Base-by-base conservation (phyloP, 192 early-diverging fungal genomes). In the Umbelopsis sp. region DNA sequence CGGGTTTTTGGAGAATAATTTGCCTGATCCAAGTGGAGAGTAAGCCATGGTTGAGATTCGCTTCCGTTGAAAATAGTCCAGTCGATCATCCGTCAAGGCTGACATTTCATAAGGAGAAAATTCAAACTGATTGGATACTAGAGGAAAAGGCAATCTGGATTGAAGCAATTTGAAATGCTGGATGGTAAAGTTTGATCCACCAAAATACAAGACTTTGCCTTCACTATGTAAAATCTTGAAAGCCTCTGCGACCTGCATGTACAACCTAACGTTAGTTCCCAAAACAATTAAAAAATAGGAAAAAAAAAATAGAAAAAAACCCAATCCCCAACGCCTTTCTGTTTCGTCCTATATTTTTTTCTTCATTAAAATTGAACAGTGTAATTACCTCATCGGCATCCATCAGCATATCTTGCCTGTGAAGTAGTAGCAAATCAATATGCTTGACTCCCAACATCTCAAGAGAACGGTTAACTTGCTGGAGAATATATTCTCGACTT, bases 391-490 rank as follows among this genome's bases (percentile, higher is more conserved):
- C 70, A 41, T 71, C 70, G 4, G 70, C 70, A 59, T 71, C 70
- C 70, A 71, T 71, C 2, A 71, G 53, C 49, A 71, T 56, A 43
- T 71, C 70, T 36, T 52, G 70, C 16, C 70, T 45, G 32, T 71
- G 70, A 25, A 71, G 34, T 8, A 71, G 38, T 22, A 71, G 54
- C n/a, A 71, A n/a, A 1, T 71, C 70, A 34, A 71, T 71, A 34
- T 71, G 54, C 32, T 59, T 36, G 7, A 54, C 54, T 29, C 70
- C 53, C 32, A 71, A 24, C 29, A 56, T 56, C 29, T 32, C 53
- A 2, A 71, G 34, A 20, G 70, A 71, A 1, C 54, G 29, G 24
- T 62, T 59, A 4, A 71, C 70, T 54, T 71, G 70, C 10, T 44
- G 31, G 9, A 71, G 51, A 41, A 71, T 71, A 44, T 71, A 59